phyloP scores from a whole-genome alignment of 495 filamentous ascomycete genomes.

The Aspergillus cristatus region DNA sequence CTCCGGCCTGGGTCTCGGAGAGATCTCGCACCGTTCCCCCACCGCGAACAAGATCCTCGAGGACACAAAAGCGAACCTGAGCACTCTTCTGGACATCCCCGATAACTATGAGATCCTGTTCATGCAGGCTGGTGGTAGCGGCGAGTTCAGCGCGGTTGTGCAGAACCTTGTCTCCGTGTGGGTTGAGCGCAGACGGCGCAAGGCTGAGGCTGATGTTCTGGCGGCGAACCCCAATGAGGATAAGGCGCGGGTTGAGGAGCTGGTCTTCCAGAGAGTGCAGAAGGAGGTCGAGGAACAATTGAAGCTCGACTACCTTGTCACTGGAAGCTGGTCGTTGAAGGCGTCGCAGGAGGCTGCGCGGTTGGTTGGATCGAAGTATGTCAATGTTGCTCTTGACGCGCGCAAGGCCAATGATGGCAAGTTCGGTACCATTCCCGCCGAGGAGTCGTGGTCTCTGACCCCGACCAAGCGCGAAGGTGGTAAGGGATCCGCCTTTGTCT shows the following conservation, averaged over 20 bases:
- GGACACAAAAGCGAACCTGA: constrained; percentile 54
- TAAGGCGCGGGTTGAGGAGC: constrained; percentile 34
- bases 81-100: constrained; percentile 62
- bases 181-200: constrained; percentile 53
- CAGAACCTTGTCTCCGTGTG: constrained; percentile 76
- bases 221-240: constrained; percentile 22
- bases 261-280: constrained; percentile 48
- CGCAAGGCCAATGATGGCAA: constrained; percentile 67
- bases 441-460: constrained; percentile 68
- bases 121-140: constrained; percentile 76
- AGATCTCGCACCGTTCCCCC: constrained; percentile 83
- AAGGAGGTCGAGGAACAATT: constrained; percentile 56
- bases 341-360: constrained; percentile 77
- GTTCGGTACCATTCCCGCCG: constrained; percentile 73
- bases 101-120: constrained; percentile 69
- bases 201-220: constrained; percentile 24
- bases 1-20: constrained; percentile 62
- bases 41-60: constrained; percentile 63
- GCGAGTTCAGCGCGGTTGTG: constrained; percentile 70
- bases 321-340: constrained; percentile 85
- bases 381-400: constrained; percentile 71
- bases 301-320: constrained; percentile 82
- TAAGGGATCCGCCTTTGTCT: constrained; percentile 61
- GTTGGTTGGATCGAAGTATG: constrained; percentile 63
- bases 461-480: constrained; percentile 42